phyloP scores from a whole-genome alignment of 352 stramenopile species.

The Pythium periplocum region DNA sequence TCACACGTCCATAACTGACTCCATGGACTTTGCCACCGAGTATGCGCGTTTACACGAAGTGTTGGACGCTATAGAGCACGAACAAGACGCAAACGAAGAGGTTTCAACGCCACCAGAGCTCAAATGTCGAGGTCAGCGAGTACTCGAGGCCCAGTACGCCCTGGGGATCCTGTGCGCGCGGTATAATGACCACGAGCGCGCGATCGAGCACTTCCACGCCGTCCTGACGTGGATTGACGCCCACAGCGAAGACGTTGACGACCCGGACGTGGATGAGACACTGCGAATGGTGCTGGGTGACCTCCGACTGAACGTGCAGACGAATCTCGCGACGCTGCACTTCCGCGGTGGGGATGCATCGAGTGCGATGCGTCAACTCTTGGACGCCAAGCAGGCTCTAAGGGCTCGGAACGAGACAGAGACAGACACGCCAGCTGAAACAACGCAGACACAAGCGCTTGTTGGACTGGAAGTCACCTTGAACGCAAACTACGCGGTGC shows the following conservation, averaged over 20 bases:
- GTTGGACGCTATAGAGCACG: background rate
- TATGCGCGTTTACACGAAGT: too few relatives aligned
- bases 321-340: conserved; percentile 29
- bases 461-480: conserved; percentile 21
- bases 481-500: conserved; percentile 37
- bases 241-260: background rate
- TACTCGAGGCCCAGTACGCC: conserved; percentile 23
- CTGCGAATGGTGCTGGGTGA: conserved; percentile 8
- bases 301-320: conserved; percentile 30
- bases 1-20: too few relatives aligned
- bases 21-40: too few relatives aligned
- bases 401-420: background rate
- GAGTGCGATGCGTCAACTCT: conserved; percentile 31
- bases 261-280: background rate
- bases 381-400: conserved; percentile 28
- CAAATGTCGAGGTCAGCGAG: conserved; percentile 9
- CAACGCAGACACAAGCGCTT: background rate
- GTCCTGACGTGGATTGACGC: conserved; percentile 6
- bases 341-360: conserved; percentile 24
- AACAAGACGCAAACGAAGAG: background rate
- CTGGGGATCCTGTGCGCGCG: conserved; percentile 29
- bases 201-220: conserved; percentile 28
- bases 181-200: conserved; percentile 26
- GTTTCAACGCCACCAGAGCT: background rate
- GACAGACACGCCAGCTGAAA: background rate